Conservation (phyloP, 345 rosid genomes). For the Reutealis trisperma region DNA sequence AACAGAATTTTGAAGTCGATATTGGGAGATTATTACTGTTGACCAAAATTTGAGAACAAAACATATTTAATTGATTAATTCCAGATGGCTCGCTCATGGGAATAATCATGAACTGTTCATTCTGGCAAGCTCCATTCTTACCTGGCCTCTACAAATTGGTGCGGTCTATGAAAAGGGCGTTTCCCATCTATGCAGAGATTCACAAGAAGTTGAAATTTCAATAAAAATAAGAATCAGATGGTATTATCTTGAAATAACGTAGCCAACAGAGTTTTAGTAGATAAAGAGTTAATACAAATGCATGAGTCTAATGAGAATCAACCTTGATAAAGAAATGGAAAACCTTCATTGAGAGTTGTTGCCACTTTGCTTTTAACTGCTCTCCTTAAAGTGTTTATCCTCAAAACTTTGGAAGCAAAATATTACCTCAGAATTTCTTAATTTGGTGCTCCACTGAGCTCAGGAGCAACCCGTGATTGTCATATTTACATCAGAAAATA, state of each 20-base stretch:
- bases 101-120: too few relatives aligned
- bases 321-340: neutral
- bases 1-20: too few relatives aligned
- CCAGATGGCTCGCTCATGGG: too few relatives aligned
- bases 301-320: slow-evolving; percentile 1
- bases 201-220: neutral
- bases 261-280: neutral
- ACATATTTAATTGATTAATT: too few relatives aligned
- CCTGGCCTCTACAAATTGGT: neutral
- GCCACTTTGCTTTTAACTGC: slow-evolving; percentile 21
- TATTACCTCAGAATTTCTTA: neutral
- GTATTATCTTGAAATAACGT: neutral
- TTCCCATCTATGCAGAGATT: neutral
- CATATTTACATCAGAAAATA: slow-evolving; percentile 44
- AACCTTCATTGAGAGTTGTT: slow-evolving; percentile 4
- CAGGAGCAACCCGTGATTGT: slow-evolving; percentile 39
- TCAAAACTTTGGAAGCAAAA: slow-evolving; percentile 9
- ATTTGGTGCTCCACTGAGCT: slow-evolving; percentile 22
- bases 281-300: neutral
- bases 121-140: too few relatives aligned
- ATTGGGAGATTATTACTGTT: too few relatives aligned
- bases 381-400: slow-evolving; percentile 3
- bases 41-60: too few relatives aligned
- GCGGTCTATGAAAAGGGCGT: neutral
- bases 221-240: neutral